These are phyloP conservation scores for Ceratocystis variospora DNA, from an alignment of 2,329 filamentous ascomycete genomes.

Conservation along the genomic window DNA sequence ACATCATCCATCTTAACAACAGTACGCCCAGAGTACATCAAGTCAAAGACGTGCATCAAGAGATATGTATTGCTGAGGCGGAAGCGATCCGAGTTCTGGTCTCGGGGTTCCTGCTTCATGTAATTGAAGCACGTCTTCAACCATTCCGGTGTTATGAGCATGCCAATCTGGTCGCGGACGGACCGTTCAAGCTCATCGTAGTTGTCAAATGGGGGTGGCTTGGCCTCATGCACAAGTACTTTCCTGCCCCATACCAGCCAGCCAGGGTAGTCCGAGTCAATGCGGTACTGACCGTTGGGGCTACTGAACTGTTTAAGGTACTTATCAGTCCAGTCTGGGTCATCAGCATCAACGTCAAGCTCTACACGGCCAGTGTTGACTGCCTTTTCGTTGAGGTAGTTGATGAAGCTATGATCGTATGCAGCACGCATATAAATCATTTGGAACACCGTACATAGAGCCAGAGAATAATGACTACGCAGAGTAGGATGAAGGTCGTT, in stretches of 20 bases:
- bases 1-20: constrained; percentile 74
- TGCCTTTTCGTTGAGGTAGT: constrained; percentile 44
- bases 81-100: constrained; percentile 69
- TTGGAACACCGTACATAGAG: constrained; percentile 64
- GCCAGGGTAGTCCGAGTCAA: constrained; percentile 83
- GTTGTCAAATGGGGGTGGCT: constrained; percentile 49
- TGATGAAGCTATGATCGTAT: constrained; percentile 74
- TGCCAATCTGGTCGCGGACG: constrained; percentile 66
- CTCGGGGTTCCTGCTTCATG: constrained; percentile 89
- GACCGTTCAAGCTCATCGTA: constrained; percentile 72
- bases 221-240: constrained; percentile 65
- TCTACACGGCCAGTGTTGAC: constrained; percentile 62
- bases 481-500: constrained; percentile 85
- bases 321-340: constrained; percentile 62
- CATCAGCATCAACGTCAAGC: constrained; percentile 57
- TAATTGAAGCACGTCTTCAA: constrained; percentile 78
- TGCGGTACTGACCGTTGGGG: constrained; percentile 63
- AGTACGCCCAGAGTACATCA: constrained; percentile 70
- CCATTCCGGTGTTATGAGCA: constrained; percentile 70
- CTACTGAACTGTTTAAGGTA: constrained; percentile 68
- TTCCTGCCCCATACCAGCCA: constrained; percentile 93
- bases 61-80: constrained; percentile 77
- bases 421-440: constrained; percentile 74
- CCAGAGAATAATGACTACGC: constrained; percentile 65
- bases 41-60: constrained; percentile 76